Percentiles rank a stretch among this genome's conserved stretches.
Conservation (phyloP, 257 asterid species). For the Knoxia roxburghii region DNA sequence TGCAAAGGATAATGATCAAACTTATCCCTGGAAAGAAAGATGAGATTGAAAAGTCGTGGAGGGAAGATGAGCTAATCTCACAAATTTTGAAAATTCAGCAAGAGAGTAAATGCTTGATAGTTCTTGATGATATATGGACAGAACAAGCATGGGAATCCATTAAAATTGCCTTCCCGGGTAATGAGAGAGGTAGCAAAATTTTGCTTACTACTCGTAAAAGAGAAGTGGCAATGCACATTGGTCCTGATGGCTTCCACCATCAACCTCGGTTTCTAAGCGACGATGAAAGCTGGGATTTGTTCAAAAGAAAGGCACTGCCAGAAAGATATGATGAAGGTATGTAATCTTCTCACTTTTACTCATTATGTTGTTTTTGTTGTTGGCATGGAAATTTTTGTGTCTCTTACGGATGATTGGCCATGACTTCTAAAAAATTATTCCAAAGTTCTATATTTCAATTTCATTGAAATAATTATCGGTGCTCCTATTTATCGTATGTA, state of each 20-base stretch:
- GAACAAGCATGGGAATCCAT: neutral
- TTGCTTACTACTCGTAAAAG: neutral
- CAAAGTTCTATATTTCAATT: too few species aligned
- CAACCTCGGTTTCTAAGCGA: neutral
- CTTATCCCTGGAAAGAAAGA: neutral
- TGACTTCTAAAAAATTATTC: too few species aligned
- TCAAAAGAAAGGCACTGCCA: neutral
- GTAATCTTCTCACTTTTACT: neutral
- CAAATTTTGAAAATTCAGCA: neutral
- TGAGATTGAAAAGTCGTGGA: neutral
- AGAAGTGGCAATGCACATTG: slow-evolving; percentile 2
- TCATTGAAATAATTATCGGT: too few species aligned
- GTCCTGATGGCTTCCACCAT: slow-evolving; percentile 6
- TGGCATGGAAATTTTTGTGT: too few species aligned
- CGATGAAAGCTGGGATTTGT: slow-evolving; percentile 1
- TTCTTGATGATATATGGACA: slow-evolving; percentile 7
- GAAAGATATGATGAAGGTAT: neutral
- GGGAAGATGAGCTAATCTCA: neutral
- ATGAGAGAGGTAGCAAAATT: neutral
- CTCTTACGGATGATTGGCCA: too few species aligned
- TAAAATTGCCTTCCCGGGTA: neutral
- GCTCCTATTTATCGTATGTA: too few species aligned
- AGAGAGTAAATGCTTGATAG: neutral
- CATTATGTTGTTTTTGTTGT: neutral
- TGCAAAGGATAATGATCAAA: neutral